These are phyloP conservation scores for Pontederia crassipes DNA, from an alignment of 176 grass and related monocot genomes.

Conservation along the genomic window DNA sequence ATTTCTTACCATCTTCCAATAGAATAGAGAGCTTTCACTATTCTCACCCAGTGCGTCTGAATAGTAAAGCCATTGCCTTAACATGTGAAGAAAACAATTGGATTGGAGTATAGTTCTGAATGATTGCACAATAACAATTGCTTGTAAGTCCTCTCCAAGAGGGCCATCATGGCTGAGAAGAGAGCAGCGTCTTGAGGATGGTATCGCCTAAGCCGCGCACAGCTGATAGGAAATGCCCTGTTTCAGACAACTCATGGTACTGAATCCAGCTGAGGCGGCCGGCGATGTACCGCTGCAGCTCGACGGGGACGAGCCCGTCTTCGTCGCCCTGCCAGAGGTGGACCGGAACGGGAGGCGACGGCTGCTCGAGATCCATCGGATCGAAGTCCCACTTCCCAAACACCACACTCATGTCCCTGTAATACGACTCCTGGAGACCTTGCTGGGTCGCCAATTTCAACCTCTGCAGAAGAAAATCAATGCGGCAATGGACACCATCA, in stretches of 20 bases:
- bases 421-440: slow-evolving; percentile 65
- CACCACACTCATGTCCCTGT: slow-evolving; percentile 89
- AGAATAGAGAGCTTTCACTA: no score
- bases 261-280: slow-evolving; percentile 53
- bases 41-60: no score
- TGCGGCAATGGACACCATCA: no score
- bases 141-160: no score
- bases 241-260: slow-evolving; percentile 57
- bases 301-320: slow-evolving; percentile 78
- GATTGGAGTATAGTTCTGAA: no score
- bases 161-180: no score
- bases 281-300: slow-evolving; percentile 70
- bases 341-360: slow-evolving; percentile 52
- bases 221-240: slow-evolving; percentile 50
- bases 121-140: no score
- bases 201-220: slow-evolving; percentile 57
- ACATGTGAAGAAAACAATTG: no score
- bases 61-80: no score
- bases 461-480: slow-evolving; percentile 26
- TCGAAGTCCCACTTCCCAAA: slow-evolving; percentile 95
- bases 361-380: slow-evolving; percentile 54
- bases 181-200: slow-evolving; percentile 54
- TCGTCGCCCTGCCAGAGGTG: slow-evolving; percentile 89
- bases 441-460: slow-evolving; percentile 63
- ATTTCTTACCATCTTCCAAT: no score